Evolutionary conservation across 495 filamentous ascomycete genomes (phyloP).

Genomic region (Rhypophila decipiens): DNA sequence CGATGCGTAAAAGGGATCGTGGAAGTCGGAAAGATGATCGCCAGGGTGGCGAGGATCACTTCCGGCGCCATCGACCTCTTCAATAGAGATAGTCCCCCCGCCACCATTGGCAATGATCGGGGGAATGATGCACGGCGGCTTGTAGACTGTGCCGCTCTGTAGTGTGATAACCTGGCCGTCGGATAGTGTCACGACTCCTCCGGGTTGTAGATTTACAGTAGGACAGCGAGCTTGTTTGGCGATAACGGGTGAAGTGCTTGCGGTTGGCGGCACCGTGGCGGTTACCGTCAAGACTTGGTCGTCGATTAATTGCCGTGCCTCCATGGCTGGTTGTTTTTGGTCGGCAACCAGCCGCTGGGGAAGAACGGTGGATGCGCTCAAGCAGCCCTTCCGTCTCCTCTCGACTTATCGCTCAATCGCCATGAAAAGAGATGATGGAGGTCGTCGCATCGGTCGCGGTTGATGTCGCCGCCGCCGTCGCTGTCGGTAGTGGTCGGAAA

Average conservation of each 20-base stretch:
- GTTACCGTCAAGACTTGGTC: slow-evolving; percentile 10
- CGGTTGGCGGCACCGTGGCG: slow-evolving; percentile 6
- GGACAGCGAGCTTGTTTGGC: slow-evolving; percentile 20
- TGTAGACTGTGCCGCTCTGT: slow-evolving; percentile 54
- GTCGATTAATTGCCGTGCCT: slow-evolving; percentile 13
- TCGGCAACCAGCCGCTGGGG: slow-evolving; percentile 15
- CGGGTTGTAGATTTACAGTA: slow-evolving; percentile 50
- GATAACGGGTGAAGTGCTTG: slow-evolving; percentile 6
- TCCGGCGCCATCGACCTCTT: slow-evolving; percentile 15
- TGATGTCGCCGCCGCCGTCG: background rate
- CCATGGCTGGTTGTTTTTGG: slow-evolving; percentile 17
- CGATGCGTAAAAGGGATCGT: slow-evolving; percentile 88
- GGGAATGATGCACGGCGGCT: slow-evolving; percentile 54
- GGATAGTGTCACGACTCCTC: slow-evolving; percentile 54
- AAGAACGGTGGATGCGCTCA: slow-evolving; percentile 10
- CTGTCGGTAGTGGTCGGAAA: background rate
- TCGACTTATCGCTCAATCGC: slow-evolving; percentile 23
- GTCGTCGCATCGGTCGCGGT: slow-evolving; percentile 8
- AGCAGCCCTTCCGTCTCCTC: slow-evolving; percentile 23
- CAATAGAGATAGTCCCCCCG: slow-evolving; percentile 35
- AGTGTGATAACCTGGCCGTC: slow-evolving; percentile 54
- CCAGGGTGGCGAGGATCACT: slow-evolving; percentile 8
- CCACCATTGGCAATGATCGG: slow-evolving; percentile 39
- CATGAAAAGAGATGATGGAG: slow-evolving; percentile 19
- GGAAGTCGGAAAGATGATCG: slow-evolving; percentile 46